Base-by-base conservation (phyloP, 345 rosid species). In the Heritiera fomes region DNA sequence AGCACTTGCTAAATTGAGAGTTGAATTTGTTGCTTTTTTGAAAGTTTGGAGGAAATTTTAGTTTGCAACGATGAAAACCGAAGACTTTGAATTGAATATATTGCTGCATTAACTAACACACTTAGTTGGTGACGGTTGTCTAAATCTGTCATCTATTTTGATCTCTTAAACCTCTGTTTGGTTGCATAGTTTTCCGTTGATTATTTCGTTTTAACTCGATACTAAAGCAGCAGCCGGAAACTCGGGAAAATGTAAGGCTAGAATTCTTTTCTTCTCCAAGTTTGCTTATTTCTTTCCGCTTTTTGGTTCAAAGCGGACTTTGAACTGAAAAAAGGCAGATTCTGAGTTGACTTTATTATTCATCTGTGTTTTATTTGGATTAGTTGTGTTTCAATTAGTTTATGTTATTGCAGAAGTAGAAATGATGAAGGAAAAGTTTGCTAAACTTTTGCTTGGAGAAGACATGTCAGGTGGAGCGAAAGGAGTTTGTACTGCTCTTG, bases 391-490 rank as follows among this genome's bases (percentile, higher is more conserved):
- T 41, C 18, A 58, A n/a, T 43, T 23, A 20, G 28, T 12, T 92
- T 71, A 66, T 73, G 38, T 56, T 38, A 56, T 73, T 77, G 82
- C 78, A 84, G 87, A 84, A 72, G 65, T 82, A 15, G 85, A 84
- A 80, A 11, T 84, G 81, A 86, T 86, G 91, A 88, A 83, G 65
- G 87, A 83, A 71, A 75, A 82, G 38, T 88, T 88, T 41, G 86
- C 91, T 15, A 86, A 86, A 78, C 89, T 86, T 73, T 81, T 86
- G 67, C 87, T 88, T 18, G 91, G 91, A 69, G 91, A 88, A 80
- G 91, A 88, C 85, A 88, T 86, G 91, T 88, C 87, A 5, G 91
- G 91, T 20, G 88, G 88, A 62, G 84, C 89, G 4, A 86, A 85
- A 23, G 89, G 89, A 56, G 84, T 82, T 72, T 79, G 84, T 62